These are phyloP conservation scores for Aspergillus carlsbadensis DNA, from an alignment of 495 filamentous ascomycete species.

Conservation along the genomic window DNA sequence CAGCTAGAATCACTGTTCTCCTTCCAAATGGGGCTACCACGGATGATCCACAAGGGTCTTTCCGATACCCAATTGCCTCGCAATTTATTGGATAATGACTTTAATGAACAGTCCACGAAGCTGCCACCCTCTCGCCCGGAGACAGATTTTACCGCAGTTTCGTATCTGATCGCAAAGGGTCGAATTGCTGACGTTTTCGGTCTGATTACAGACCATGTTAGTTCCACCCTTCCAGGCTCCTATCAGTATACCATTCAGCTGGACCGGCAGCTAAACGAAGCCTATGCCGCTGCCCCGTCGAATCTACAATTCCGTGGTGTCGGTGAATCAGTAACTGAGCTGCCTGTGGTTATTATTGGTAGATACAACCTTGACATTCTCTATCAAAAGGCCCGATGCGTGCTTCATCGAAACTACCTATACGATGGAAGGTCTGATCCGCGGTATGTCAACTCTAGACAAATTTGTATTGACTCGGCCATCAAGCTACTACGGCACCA, in stretches of 20 bases:
- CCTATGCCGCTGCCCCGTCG: background rate
- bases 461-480: constrained; percentile 8
- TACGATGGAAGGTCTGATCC: background rate
- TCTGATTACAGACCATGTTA: background rate
- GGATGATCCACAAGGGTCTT: background rate
- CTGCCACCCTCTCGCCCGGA: constrained; percentile 6
- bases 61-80: constrained; percentile 1
- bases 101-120: background rate
- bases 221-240: background rate
- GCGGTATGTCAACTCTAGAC: background rate
- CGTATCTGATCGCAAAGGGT: constrained; percentile 7
- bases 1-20: constrained; percentile 2
- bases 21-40: constrained; percentile 3
- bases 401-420: constrained; percentile 5
- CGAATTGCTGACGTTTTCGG: background rate
- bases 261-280: constrained; percentile 1
- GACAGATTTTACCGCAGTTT: constrained; percentile 1
- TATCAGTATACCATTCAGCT: constrained; percentile 1
- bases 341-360: constrained; percentile 2
- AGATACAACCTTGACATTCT: constrained; percentile 8
- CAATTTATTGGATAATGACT: constrained; percentile 5
- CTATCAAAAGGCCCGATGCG: constrained; percentile 10
- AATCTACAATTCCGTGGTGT: constrained; percentile 1
- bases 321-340: background rate
- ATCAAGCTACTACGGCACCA: constrained; percentile 9